phyloP scores from a whole-genome alignment of 345 rosid genomes.

The Cochlearia excelsa region DNA sequence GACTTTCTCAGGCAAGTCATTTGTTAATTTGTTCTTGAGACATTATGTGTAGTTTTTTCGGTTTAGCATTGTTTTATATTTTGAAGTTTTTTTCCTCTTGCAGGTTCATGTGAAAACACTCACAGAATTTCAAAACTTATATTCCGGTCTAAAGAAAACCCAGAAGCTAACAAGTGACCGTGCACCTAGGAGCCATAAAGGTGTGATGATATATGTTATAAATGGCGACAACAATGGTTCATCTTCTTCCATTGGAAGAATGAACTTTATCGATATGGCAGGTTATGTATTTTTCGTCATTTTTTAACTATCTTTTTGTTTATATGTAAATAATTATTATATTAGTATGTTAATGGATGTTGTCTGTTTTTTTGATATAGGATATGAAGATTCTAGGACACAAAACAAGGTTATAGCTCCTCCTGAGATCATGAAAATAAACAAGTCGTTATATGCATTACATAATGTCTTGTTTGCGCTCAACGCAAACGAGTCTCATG shows the following conservation, averaged over 20 bases:
- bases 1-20: slow-evolving; percentile 68
- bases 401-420: slow-evolving; percentile 38
- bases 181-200: slow-evolving; percentile 48
- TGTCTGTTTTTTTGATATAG: slow-evolving; percentile 37
- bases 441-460: slow-evolving; percentile 65
- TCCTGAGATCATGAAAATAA: slow-evolving; percentile 48
- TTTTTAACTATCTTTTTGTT: slow-evolving; percentile 1
- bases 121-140: slow-evolving; percentile 50
- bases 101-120: slow-evolving; percentile 56
- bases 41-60: slow-evolving; percentile 7
- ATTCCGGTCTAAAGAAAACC: slow-evolving; percentile 30
- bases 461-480: slow-evolving; percentile 67
- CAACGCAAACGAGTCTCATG: slow-evolving; percentile 54
- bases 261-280: slow-evolving; percentile 73
- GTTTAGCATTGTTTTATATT: slow-evolving; percentile 13
- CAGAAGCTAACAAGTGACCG: slow-evolving; percentile 37
- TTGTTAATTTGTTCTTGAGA: too few relatives aligned
- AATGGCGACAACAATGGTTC: too few relatives aligned
- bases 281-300: slow-evolving; percentile 38
- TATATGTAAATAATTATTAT: slow-evolving; percentile 1
- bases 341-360: background rate
- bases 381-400: slow-evolving; percentile 62
- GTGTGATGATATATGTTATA: slow-evolving; percentile 51
- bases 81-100: slow-evolving; percentile 20
- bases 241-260: too few relatives aligned